phyloP scores from a whole-genome alignment of 129 eudicot genomes.

The Erigeron canadensis region DNA sequence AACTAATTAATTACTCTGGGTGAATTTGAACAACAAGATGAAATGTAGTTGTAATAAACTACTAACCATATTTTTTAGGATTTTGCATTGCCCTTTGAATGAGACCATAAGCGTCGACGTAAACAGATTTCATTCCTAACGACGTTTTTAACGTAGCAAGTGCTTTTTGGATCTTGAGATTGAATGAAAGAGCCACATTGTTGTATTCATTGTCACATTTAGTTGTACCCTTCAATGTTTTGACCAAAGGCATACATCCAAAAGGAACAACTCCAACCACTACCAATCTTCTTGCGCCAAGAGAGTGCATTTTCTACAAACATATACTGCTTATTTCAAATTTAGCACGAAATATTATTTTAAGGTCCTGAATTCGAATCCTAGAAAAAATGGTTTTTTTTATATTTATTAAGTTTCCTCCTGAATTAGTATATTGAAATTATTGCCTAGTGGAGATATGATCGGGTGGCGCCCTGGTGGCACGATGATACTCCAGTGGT shows the following conservation, averaged over 20 bases:
- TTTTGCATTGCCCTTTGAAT: constrained; percentile 42
- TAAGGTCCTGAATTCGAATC: too few relatives aligned
- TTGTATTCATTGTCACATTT: constrained; percentile 49
- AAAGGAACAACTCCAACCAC: constrained; percentile 64
- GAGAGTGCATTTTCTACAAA: constrained; percentile 42
- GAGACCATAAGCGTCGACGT: constrained; percentile 41
- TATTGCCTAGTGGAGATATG: too few relatives aligned
- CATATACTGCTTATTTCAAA: neutral
- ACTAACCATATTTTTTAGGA: constrained; percentile 54
- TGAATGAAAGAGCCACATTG: constrained; percentile 51
- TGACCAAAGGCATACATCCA: constrained; percentile 67
- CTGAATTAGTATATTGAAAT: too few relatives aligned
- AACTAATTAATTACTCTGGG: too few relatives aligned
- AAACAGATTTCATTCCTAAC: constrained; percentile 31
- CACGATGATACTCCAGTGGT: too few relatives aligned
- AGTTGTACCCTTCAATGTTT: constrained; percentile 34
- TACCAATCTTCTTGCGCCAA: constrained; percentile 61
- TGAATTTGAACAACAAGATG: too few relatives aligned
- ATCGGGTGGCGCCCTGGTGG: too few relatives aligned
- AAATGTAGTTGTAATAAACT: neutral
- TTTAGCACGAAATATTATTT: neutral
- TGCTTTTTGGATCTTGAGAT: constrained; percentile 28
- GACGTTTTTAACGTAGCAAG: constrained; percentile 23
- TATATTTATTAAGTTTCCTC: too few relatives aligned
- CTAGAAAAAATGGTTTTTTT: too few relatives aligned